A percentile compares a stretch with the other conserved stretches of the same genome.
These are phyloP conservation scores for Ceratocystis huliohia DNA, from an alignment of 2,329 filamentous ascomycete species.

Conservation along the genomic window DNA sequence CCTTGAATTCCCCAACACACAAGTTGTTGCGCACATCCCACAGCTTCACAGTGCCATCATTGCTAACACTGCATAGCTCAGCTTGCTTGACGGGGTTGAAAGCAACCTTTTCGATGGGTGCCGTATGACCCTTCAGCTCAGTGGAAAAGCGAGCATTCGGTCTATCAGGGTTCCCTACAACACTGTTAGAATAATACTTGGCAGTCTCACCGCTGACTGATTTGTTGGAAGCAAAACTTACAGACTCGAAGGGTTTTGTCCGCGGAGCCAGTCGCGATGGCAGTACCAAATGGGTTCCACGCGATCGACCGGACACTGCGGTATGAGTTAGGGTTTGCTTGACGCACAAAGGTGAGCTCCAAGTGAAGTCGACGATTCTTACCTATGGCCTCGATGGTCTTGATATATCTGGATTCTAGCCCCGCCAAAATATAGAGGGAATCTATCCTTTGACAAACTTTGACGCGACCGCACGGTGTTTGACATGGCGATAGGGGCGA, in stretches of 20 bases:
- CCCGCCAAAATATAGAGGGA: conserved; percentile 51
- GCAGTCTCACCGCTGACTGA: too few species aligned
- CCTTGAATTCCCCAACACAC: conserved; percentile 56
- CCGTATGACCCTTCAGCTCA: conserved; percentile 55
- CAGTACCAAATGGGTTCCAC: conserved; percentile 75
- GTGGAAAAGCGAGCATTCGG: conserved; percentile 61
- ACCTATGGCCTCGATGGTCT: conserved; percentile 50
- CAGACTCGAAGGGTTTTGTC: conserved; percentile 63
- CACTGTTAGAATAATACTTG: background rate
- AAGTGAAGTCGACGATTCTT: conserved; percentile 35
- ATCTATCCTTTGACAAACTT: conserved; percentile 55
- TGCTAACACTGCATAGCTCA: conserved; percentile 61
- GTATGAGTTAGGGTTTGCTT: conserved; percentile 20
- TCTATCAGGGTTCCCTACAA: conserved; percentile 59
- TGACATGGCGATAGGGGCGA: conserved; percentile 8
- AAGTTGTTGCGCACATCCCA: conserved; percentile 68
- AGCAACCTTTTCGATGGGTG: conserved; percentile 59
- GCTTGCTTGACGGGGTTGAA: conserved; percentile 69
- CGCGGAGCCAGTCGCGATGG: conserved; percentile 63
- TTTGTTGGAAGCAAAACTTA: conserved; percentile 29
- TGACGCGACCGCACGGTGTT: conserved; percentile 27
- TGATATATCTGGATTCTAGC: conserved; percentile 61
- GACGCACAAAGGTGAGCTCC: conserved; percentile 44
- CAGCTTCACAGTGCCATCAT: conserved; percentile 61
- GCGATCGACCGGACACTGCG: conserved; percentile 62